phyloP scores from a whole-genome alignment of 192 early-diverging fungal genomes.

The Allomyces arbusculus region DNA sequence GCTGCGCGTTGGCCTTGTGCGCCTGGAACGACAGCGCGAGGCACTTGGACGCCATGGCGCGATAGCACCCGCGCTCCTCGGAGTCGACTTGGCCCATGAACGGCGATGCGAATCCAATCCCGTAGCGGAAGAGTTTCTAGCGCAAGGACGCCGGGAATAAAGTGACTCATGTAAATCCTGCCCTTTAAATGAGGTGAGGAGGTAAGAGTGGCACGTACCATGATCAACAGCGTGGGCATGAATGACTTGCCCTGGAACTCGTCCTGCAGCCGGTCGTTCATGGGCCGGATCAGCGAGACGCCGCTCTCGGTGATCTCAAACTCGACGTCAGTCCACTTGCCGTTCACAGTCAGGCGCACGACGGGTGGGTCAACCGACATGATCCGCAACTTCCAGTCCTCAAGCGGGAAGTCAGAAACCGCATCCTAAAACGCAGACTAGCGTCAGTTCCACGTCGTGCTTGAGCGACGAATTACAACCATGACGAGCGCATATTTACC shows the following conservation, averaged over 20 bases:
- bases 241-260: neutral
- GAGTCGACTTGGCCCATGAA: neutral
- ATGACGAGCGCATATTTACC: neutral
- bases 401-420: too few species aligned
- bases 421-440: too few species aligned
- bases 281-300: neutral
- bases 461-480: too few species aligned
- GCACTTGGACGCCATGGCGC: neutral
- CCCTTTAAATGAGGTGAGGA: neutral
- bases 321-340: neutral
- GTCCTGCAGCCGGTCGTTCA: neutral
- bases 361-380: too few species aligned
- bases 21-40: neutral
- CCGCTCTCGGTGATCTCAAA: neutral
- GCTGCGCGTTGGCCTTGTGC: neutral
- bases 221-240: neutral
- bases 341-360: neutral
- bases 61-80: neutral
- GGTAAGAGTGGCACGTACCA: neutral
- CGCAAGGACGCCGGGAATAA: neutral
- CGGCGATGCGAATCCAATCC: neutral
- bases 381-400: too few species aligned
- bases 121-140: neutral
- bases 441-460: too few species aligned
- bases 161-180: neutral